Base-by-base conservation (phyloP, 257 asterid genomes). In the Scutellaria baicalensis region DNA sequence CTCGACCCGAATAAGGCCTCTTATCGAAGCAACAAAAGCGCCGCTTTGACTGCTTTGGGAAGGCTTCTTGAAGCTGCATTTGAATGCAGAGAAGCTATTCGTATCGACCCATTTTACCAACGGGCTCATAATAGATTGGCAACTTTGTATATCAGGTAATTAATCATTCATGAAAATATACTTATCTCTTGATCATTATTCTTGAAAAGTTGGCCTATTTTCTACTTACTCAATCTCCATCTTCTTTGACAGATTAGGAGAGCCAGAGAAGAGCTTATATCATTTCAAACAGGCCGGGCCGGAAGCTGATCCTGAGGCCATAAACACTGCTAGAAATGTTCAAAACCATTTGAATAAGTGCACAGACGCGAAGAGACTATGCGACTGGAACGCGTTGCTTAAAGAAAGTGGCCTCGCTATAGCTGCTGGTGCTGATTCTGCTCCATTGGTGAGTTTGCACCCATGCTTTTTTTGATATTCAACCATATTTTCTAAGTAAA, bases 1-100 rank as follows among this genome's bases (percentile, higher is more conserved):
- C 80, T 94, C 40, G 96, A 94, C 61, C 97, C 99, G 0, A 83
- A 81, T 35, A 94, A 89, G 81, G 99, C 99, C 20, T 88, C 99
- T 39, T 94, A 94, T 20, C 52, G 99, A 50, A 94, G 99, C 89
- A 94, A 94, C 74, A 94, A 91, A 79, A 86, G 97, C 12, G 99
- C 99, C 2, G 99, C 1, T 74, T 94, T n/a, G 84, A 92, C 7
- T 95, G 97, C 10, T 35, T 94, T 56, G 99, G 99, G 35, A 79
- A 83, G 33, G 81, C 93, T 91, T 75, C 90, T 89, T 11, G 91
- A 91, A 75, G 99, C 99, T 5, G 97, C 86, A 9, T 80, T 88
- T 31, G 99, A 94, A 66, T 91, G 96, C 75, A 67, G 86, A 12
- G 92, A 91, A 78, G 96, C 96, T 10, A 85, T 91, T 33, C 69